Percentiles rank a stretch among this genome's conserved stretches.
Evolutionary conservation across 2,329 filamentous ascomycete species (phyloP).

Genomic region (Teratosphaeria pseudoeucalypti): DNA sequence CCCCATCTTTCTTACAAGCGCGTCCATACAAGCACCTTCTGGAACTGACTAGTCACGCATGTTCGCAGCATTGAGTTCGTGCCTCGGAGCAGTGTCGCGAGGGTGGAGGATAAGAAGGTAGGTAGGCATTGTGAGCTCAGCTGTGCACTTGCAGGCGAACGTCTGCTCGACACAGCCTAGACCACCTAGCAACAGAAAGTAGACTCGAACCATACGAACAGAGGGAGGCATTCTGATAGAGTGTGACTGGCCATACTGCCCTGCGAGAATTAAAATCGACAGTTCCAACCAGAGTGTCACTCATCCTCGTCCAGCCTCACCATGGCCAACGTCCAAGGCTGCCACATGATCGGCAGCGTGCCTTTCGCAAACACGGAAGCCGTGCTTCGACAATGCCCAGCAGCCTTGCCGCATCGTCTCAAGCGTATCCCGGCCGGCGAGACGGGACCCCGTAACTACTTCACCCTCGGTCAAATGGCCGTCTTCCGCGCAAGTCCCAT

Average conservation of each 20-base stretch:
- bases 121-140: neutral
- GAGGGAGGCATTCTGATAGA: too few species aligned
- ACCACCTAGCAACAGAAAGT: too few species aligned
- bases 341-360: slow-evolving; percentile 30
- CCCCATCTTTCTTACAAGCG: too few species aligned
- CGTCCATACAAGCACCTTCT: neutral
- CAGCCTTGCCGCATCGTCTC: slow-evolving; percentile 25
- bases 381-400: slow-evolving; percentile 24
- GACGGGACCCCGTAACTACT: slow-evolving; percentile 26
- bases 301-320: neutral
- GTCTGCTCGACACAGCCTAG: neutral
- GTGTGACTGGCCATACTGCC: too few species aligned
- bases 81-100: too few species aligned
- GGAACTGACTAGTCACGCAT: neutral
- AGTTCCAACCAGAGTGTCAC: too few species aligned
- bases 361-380: slow-evolving; percentile 24
- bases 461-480: slow-evolving; percentile 25
- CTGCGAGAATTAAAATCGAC: too few species aligned
- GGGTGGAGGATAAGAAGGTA: too few species aligned
- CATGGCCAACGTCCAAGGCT: slow-evolving; percentile 12
- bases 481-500: slow-evolving; percentile 20
- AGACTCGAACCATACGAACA: too few species aligned
- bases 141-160: neutral
- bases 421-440: slow-evolving; percentile 34
- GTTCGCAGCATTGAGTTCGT: neutral